Conservation (phyloP, 257 asterid genomes). For the Jasminum sambac region DNA sequence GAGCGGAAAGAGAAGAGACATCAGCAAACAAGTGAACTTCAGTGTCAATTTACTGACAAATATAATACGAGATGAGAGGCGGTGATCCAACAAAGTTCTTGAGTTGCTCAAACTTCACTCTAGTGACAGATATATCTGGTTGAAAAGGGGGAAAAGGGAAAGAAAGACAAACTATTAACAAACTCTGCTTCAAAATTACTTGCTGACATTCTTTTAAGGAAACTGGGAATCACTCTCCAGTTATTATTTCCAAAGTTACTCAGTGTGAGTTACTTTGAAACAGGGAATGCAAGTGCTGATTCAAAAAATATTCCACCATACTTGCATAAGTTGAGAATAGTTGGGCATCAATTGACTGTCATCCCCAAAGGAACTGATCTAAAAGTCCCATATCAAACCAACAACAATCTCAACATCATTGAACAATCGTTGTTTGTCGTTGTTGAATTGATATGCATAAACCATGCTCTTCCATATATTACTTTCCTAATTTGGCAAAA, state of each 20-base stretch:
- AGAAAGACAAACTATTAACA: neutral
- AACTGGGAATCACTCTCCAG: neutral
- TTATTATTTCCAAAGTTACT: neutral
- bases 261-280: neutral
- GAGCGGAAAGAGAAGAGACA: neutral
- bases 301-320: neutral
- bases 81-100: neutral
- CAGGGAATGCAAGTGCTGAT: neutral
- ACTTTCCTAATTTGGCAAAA: neutral
- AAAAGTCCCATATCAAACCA: neutral
- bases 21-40: neutral
- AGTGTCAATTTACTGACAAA: neutral
- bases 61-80: neutral
- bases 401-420: constrained; percentile 1
- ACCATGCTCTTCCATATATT: neutral
- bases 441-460: neutral
- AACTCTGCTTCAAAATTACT: neutral
- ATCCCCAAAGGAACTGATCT: neutral
- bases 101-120: neutral
- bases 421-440: neutral
- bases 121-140: neutral
- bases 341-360: neutral
- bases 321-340: neutral
- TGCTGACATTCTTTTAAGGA: neutral
- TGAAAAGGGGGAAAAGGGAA: neutral